phyloP scores from a whole-genome alignment of 257 asterid genomes.

The Nyctanthes arbortristis region DNA sequence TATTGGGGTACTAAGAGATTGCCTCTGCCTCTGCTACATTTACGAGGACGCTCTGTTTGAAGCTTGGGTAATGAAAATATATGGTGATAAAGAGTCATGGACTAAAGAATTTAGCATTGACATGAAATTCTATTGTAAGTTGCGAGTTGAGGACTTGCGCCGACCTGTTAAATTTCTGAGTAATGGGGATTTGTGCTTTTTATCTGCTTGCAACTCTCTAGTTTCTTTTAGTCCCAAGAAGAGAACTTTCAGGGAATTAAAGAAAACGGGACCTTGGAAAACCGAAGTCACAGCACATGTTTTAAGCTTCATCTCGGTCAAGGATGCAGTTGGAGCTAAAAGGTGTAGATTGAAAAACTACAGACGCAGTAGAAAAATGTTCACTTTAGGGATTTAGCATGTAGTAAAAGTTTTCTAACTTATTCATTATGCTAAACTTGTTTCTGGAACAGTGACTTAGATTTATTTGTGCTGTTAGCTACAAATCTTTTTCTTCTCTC shows the following conservation, averaged over 20 bases:
- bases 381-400: constrained; percentile 21
- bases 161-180: constrained; percentile 44
- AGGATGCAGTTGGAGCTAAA: constrained; percentile 31
- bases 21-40: constrained; percentile 51
- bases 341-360: constrained; percentile 20
- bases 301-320: constrained; percentile 50
- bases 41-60: constrained; percentile 41
- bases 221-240: constrained; percentile 47
- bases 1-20: constrained; percentile 41
- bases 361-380: background rate
- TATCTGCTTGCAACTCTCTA: constrained; percentile 34
- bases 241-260: constrained; percentile 47
- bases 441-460: background rate
- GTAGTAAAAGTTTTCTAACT: background rate
- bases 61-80: constrained; percentile 57
- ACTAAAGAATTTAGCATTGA: constrained; percentile 45
- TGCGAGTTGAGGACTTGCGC: constrained; percentile 41
- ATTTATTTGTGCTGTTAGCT: background rate
- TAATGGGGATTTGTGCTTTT: constrained; percentile 55
- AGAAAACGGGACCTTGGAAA: constrained; percentile 24
- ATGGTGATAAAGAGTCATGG: constrained; percentile 55
- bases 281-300: constrained; percentile 29
- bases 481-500: background rate
- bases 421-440: background rate
- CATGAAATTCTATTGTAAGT: constrained; percentile 42